Evolutionary conservation across 1,139 yeast genomes (phyloP), one percentile per base, ranked within the genome.

Genomic region (Protomyces inundatus): DNA sequence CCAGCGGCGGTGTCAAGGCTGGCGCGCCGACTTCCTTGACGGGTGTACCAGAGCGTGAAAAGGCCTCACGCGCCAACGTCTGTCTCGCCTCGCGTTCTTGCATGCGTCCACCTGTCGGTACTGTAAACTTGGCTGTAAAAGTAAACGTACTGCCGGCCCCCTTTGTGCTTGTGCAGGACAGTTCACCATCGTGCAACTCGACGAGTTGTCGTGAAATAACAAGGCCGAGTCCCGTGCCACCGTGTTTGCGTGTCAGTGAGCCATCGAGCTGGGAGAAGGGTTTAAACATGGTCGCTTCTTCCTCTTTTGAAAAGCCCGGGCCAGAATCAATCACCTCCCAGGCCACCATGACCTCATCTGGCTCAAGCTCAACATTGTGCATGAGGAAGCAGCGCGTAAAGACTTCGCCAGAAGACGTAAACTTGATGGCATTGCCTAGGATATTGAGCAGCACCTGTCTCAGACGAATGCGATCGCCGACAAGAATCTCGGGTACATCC

Each of bases 161-260:
- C 57, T 87, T 80, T 35, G 81, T 79, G 0, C 96, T 87, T 64
- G 85, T 81, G 65, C 91, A 77, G 0, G 85, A 82, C 76, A 90
- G 80, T 6, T 61, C 37, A 3, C 80, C 80, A 4, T 78, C 77
- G 91, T 91, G 89, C 85, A 91, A 85, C 45, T 82, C 83, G 0
- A 97, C 95, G 67, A 93, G 80, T 75, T 93, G 97, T 66, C 91
- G 82, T 75, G 97, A 91, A 73, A 93, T 91, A 0, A 97, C 89
- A 57, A 93, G 80, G 1, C 98, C 98, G 63, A 93, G 79, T 6
- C 98, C 98, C 35, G 71, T 69, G 32, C 71, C 71, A 10, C 70
- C 70, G 34, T 68, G 69, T 50, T 65, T 66, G 12, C 70, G 65
- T 4, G 70, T 68, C 51, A 63, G 63, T 1, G 70, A 67, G 9